phyloP scores from a whole-genome alignment of 306 rosid species.

The Benincasa hispida region DNA sequence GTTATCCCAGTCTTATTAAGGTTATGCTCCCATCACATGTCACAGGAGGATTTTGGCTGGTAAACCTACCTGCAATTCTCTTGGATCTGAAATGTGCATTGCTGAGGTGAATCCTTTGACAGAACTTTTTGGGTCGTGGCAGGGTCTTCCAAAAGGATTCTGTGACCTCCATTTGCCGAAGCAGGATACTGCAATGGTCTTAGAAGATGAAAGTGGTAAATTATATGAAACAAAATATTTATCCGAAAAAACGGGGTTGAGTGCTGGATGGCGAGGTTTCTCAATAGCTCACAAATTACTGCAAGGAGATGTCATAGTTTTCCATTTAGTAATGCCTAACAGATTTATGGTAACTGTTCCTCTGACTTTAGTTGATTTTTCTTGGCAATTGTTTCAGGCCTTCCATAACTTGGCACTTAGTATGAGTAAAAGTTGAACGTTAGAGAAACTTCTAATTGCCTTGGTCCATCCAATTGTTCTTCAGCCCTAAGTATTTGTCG shows the following conservation, averaged over 20 bases:
- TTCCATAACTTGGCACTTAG: neutral
- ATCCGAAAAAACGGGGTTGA: conserved; percentile 1
- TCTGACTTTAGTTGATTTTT: neutral
- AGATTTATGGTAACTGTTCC: conserved; percentile 11
- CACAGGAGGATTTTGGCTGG: conserved; percentile 15
- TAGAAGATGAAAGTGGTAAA: conserved; percentile 18
- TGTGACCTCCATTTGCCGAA: conserved; percentile 11
- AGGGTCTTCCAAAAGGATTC: conserved; percentile 19
- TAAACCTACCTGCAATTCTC: neutral
- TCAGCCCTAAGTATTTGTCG: neutral
- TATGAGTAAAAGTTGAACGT: neutral
- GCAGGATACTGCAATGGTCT: conserved; percentile 6
- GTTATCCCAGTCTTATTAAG: conserved; percentile 15
- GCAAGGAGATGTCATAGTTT: conserved; percentile 13
- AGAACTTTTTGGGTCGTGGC: neutral
- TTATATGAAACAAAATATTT: conserved; percentile 3
- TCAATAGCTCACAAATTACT: conserved; percentile 1
- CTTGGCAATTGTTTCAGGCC: neutral
- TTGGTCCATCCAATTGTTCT: neutral
- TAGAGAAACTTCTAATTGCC: neutral
- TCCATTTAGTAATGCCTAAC: conserved; percentile 13
- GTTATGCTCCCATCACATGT: conserved; percentile 18
- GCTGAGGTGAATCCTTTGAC: neutral
- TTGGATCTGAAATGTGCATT: neutral
- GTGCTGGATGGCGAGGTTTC: conserved; percentile 20